Conservation (phyloP, 352 stramenopile genomes). For the Phytopythium vexans region DNA sequence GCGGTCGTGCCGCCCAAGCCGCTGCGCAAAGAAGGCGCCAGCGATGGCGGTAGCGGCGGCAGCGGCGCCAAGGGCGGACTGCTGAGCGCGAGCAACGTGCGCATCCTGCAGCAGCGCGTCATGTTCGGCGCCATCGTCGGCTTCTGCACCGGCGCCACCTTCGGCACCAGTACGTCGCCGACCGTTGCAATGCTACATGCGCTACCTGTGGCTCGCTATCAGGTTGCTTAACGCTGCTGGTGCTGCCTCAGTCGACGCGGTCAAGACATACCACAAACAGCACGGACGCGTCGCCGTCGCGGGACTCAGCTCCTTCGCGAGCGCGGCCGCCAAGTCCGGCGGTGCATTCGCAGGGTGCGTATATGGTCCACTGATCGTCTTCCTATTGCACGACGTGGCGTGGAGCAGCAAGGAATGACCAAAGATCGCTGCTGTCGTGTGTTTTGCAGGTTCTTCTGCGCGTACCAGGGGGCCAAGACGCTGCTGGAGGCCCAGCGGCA, state of each 20-base stretch:
- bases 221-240: constrained; percentile 4
- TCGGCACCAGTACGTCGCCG: constrained; percentile 58
- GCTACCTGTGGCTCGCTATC: background rate
- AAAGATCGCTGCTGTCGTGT: background rate
- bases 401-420: background rate
- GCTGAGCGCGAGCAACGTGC: constrained; percentile 34
- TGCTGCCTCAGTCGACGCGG: constrained; percentile 45
- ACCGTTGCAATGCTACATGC: background rate
- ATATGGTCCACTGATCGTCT: background rate
- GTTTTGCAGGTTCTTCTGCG: constrained; percentile 60
- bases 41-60: background rate
- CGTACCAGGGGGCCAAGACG: constrained; percentile 76
- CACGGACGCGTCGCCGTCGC: constrained; percentile 44
- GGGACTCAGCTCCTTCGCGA: constrained; percentile 38
- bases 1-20: background rate
- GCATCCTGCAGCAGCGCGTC: constrained; percentile 62
- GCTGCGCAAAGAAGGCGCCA: background rate
- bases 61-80: constrained; percentile 6
- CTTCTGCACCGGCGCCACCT: constrained; percentile 73
- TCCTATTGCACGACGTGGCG: constrained; percentile 1
- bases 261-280: constrained; percentile 60
- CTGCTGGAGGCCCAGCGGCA: constrained; percentile 54
- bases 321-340: constrained; percentile 53
- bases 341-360: constrained; percentile 53
- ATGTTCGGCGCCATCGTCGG: constrained; percentile 77